phyloP scores from a whole-genome alignment of 108 stramenopile species.

The Cafeteria roenbergensis region DNA sequence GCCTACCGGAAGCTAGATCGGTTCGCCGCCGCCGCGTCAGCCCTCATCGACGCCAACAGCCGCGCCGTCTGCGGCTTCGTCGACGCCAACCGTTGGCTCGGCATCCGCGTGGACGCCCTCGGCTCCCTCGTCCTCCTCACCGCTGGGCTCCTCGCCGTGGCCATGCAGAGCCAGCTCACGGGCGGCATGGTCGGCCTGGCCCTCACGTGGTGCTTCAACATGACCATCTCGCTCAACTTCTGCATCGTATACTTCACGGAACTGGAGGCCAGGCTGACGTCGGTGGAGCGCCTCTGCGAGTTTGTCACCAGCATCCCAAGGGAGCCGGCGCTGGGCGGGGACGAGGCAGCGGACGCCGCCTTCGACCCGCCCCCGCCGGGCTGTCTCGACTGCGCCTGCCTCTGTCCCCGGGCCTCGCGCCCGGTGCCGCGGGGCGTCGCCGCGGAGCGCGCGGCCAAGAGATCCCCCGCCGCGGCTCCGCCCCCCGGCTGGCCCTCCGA shows the following conservation, averaged over 20 bases:
- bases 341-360: too few relatives aligned
- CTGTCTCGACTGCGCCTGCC: too few relatives aligned
- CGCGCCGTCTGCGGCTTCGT: constrained; percentile 3
- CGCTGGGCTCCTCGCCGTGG: constrained; percentile 41
- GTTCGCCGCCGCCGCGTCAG: not conserved
- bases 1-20: constrained; percentile 27
- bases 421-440: not conserved
- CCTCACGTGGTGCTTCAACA: constrained; percentile 26
- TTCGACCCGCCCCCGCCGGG: too few relatives aligned
- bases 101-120: constrained; percentile 59
- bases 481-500: constrained; percentile 28
- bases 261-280: constrained; percentile 22
- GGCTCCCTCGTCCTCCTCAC: constrained; percentile 55
- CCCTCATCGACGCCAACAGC: not conserved
- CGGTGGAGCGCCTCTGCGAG: constrained; percentile 28
- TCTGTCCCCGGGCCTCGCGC: too few relatives aligned
- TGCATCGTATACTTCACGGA: constrained; percentile 7
- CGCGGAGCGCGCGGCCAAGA: not conserved
- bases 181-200: constrained; percentile 61
- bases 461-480: constrained; percentile 8
- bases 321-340: constrained; percentile 18
- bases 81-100: constrained; percentile 51
- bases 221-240: constrained; percentile 19
- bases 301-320: constrained; percentile 16
- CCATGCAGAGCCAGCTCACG: constrained; percentile 45